A percentile compares a stretch with the other conserved stretches of the same genome.
phyloP scores from a whole-genome alignment of 208 protist species.

The Lotmaria passim region DNA sequence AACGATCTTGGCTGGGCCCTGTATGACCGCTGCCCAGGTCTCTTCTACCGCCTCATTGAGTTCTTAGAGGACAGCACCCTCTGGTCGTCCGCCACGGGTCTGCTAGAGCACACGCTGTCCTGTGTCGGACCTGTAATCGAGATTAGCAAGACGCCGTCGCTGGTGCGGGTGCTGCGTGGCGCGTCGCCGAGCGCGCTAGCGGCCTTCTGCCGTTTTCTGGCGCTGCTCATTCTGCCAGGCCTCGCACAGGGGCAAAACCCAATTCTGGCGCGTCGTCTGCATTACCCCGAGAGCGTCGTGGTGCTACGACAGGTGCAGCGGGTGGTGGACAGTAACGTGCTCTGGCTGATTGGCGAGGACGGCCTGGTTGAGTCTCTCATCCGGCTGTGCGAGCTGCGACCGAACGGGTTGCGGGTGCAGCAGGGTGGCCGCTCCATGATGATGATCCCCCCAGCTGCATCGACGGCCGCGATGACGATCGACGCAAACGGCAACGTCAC shows the following conservation, averaged over 20 bases:
- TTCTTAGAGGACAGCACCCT: slow-evolving; percentile 52
- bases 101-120: slow-evolving; percentile 79
- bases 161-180: slow-evolving; percentile 58
- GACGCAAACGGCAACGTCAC: slow-evolving; percentile 8
- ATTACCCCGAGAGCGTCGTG: slow-evolving; percentile 59
- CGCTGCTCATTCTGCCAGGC: slow-evolving; percentile 68
- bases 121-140: slow-evolving; percentile 79
- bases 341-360: slow-evolving; percentile 72
- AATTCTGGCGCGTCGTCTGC: slow-evolving; percentile 44
- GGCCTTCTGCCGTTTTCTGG: slow-evolving; percentile 68
- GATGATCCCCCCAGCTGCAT: slow-evolving; percentile 21
- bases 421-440: slow-evolving; percentile 45
- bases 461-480: slow-evolving; percentile 1
- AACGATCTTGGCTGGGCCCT: slow-evolving; percentile 79
- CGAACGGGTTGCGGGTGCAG: slow-evolving; percentile 40
- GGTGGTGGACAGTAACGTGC: slow-evolving; percentile 84
- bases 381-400: slow-evolving; percentile 64
- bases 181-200: slow-evolving; percentile 46
- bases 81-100: slow-evolving; percentile 28
- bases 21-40: slow-evolving; percentile 76
- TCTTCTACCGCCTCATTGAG: slow-evolving; percentile 81
- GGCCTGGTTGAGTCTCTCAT: slow-evolving; percentile 62
- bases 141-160: slow-evolving; percentile 60
- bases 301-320: slow-evolving; percentile 72
- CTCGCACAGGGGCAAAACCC: slow-evolving; percentile 51